phyloP scores from a whole-genome alignment of 495 filamentous ascomycete genomes.

The Penicillium lagena region DNA sequence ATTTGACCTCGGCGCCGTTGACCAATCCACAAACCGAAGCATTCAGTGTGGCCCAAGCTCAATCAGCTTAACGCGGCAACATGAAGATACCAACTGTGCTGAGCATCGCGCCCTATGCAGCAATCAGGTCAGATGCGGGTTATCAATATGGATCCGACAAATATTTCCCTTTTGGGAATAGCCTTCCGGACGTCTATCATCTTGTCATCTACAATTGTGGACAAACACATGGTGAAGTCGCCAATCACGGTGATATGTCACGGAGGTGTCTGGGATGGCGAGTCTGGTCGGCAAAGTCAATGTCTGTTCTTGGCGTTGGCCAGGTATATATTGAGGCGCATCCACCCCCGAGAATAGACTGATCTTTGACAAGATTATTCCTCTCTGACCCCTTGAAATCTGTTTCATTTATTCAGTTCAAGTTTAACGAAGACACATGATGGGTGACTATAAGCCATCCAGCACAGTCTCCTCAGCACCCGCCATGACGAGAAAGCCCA shows the following conservation, averaged over 20 bases:
- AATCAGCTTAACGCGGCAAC: too few relatives aligned
- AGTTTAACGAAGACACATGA: not conserved
- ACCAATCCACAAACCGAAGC: too few relatives aligned
- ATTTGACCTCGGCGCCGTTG: too few relatives aligned
- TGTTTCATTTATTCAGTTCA: not conserved
- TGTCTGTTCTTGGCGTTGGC: too few relatives aligned
- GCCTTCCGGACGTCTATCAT: not conserved
- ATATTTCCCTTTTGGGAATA: conserved; percentile 21
- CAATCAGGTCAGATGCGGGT: too few relatives aligned
- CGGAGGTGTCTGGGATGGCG: too few relatives aligned
- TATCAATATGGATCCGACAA: conserved; percentile 21
- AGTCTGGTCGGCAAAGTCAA: too few relatives aligned
- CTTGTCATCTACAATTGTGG: conserved; percentile 3
- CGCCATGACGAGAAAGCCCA: not conserved
- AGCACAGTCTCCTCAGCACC: not conserved
- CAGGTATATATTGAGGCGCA: not conserved
- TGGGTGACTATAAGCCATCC: conserved; percentile 20
- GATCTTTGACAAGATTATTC: not conserved
- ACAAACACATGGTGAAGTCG: not conserved
- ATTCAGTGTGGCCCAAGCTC: too few relatives aligned
- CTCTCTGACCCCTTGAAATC: not conserved
- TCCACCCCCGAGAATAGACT: not conserved
- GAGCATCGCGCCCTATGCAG: too few relatives aligned
- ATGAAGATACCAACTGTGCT: too few relatives aligned
- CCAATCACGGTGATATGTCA: conserved; percentile 1